Evolutionary conservation across 2,329 filamentous ascomycete genomes (phyloP), one percentile per base, ranked within the genome.

Genomic region (Capronia epimyces): DNA sequence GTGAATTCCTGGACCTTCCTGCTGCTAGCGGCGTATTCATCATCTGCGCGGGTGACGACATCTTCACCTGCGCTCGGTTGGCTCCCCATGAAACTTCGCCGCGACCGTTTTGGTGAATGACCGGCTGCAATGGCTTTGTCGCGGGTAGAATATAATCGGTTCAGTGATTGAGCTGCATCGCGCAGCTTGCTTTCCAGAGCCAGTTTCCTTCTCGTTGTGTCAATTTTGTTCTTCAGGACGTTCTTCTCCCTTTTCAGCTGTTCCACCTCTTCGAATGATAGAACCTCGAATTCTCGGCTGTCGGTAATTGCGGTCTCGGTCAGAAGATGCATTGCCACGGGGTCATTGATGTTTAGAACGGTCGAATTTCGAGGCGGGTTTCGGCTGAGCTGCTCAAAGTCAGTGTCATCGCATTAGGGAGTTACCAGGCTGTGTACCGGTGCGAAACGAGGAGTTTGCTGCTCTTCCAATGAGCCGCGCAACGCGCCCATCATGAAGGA

Each of bases 231-330:
- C 21, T 79, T 76, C 43, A 97, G 70, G 29, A 81, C 75, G 52
- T 82, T 79, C 56, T 84, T 80, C 72, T 95, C 88, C 67, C 89
- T 95, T 76, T 97, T 98, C 62, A 97, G 71, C 41, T 81, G 79
- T 59, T 97, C 93, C 24, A 96, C 85, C 69, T 97, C 90, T 66
- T 95, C 89, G 60, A 91, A 87, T 0, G 90, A 88, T 55, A 98
- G 68, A 20, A 98, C 83, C 64, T 91, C 84, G 67, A 84, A 98
- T 61, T 83, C 75, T 64, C 83, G 85, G 72, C 89, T 94, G 70
- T 98, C 93, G 53, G 84, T 81, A 53, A 98, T 80, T 16, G 93
- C 93, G 16, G 89, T 97, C 72, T 97, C 91, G 55, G 93, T 90
- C 52, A 98, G 79, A 41, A 98, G 74, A 67, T 97, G 94, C 66